Evolutionary conservation across 2,329 filamentous ascomycete genomes (phyloP), one percentile per base, ranked within the genome.

Genomic region (Nigrospora sphaerica): DNA sequence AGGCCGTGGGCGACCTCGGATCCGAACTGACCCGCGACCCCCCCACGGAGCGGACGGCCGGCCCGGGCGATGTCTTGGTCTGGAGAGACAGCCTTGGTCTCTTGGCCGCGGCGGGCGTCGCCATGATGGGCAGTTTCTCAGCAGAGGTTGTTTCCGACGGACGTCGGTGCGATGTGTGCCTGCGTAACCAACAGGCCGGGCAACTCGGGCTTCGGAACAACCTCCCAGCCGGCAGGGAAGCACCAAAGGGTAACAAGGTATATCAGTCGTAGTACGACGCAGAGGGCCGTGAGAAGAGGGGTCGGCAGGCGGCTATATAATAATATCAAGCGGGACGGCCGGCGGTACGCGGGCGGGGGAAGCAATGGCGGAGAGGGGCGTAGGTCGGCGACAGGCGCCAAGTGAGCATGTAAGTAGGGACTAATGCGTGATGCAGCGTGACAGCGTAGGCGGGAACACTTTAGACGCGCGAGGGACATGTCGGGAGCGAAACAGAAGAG

Each of bases 1-100:
- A 82, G 18, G 78, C 69, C 1, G 81, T 84, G 4, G 79, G 78
- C 32, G 80, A 81, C 48, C 70, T 75, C 31, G 77, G 74, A 54
- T 83, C 74, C 35, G 77, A 63, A 44, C 70, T 67, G 18, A 69
- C 62, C 38, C 75, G 58, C 6, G 54, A 51, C 42, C 66, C 69
- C 49, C 69, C 71, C 28, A 69, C 51, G 14, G 69, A 61, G 45
- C 64, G 69, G 45, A 65, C 59, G 36, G 55, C 57, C 4, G 69
- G 58, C 32, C 62, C 63, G 46, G 62, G 59, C 31, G 68, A 60
- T 19, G 74, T 66, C 55, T 75, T 76, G 56, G 72, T 80, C 57
- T 78, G 73, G 54, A 80, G 72, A 45, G 75, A 77, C 51, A 83
- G 64, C 57, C 77, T 71, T 3, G 80, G 80, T 58, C 72, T 72